phyloP scores from a whole-genome alignment of 495 filamentous ascomycete species.

The Neurospora tetraspora region DNA sequence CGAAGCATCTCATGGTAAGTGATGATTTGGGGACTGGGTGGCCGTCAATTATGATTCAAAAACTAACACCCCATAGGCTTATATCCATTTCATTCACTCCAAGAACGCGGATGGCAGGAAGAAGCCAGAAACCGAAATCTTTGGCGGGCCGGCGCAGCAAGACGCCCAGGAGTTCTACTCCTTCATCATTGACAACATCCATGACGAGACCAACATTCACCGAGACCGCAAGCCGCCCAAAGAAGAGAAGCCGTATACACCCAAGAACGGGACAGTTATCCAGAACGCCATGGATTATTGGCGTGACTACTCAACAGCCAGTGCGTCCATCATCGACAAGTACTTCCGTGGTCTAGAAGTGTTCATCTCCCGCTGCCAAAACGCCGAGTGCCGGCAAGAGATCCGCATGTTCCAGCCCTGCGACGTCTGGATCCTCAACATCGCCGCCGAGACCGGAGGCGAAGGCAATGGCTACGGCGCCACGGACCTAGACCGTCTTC shows the following conservation, averaged over 20 bases:
- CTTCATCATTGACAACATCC: slow-evolving; percentile 31
- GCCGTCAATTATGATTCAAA: neutral
- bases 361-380: slow-evolving; percentile 15
- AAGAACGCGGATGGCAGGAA: slow-evolving; percentile 5
- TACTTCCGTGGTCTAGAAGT: slow-evolving; percentile 30
- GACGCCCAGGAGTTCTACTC: slow-evolving; percentile 33
- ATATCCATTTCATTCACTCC: slow-evolving; percentile 24
- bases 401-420: slow-evolving; percentile 14
- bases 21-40: too few relatives aligned
- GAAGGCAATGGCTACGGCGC: slow-evolving; percentile 1
- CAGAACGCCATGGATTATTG: slow-evolving; percentile 20
- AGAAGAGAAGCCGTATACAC: slow-evolving; percentile 10
- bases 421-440: slow-evolving; percentile 15
- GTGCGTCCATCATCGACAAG: slow-evolving; percentile 23
- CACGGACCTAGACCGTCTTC: slow-evolving; percentile 12
- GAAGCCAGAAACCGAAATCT: slow-evolving; percentile 7
- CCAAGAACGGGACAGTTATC: slow-evolving; percentile 13
- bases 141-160: slow-evolving; percentile 33
- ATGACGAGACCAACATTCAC: slow-evolving; percentile 30
- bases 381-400: slow-evolving; percentile 12
- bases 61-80: slow-evolving; percentile 28
- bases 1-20: slow-evolving; percentile 56
- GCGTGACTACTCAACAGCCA: slow-evolving; percentile 12
- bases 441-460: slow-evolving; percentile 1
- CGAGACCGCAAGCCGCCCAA: slow-evolving; percentile 13